Base-by-base conservation (phyloP, 768 basidiomycete species). In the Termitomyces sp. region DNA sequence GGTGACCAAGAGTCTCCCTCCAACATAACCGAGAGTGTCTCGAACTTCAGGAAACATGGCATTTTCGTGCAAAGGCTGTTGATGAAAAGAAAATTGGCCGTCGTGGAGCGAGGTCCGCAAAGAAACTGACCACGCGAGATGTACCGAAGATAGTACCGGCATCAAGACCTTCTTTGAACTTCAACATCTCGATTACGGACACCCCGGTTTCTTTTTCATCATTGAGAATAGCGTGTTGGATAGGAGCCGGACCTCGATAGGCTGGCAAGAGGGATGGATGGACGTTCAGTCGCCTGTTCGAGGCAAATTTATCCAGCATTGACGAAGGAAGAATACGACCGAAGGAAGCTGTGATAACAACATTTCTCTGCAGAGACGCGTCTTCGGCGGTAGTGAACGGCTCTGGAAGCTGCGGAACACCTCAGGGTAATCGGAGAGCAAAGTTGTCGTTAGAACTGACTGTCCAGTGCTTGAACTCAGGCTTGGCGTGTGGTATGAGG, bases 171-270 rank as follows among this genome's bases (percentile, higher is more conserved):
- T 80, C 78, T 54, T 71, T 79, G 49, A 76, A 74, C 63, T 86
- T 84, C 53, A 83, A 75, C 87, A 92, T 92, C 59, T 87, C 81
- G 58, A 88, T 84, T 3, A 98, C 79, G 58, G 85, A 90, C 1
- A 96, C 92, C 0, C 92, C 94, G 0, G 90, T 92, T 59, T 81
- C 77, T 5, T 65, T 66, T 50, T 85, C 85, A 2, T 83, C 84
- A 58, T 87, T 83, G 44, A 90, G 71, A 41, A 98, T 76, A 0
- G 87, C 80, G 64, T 86, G 88, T 65, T 97, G 94, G 39, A 98
- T 90, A 0, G 94, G 94, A 3, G 93, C 91, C 9, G 94, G 85
- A 0, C 94, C 94, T n/a, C 94, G 85, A 68, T 91, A 94, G 27
- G 79, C 75, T 0, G 94, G 94, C 34, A 98, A 79, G 0, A 93